Base-by-base conservation (phyloP, 2,329 filamentous ascomycete genomes). In the Fusarium oxysporum region DNA sequence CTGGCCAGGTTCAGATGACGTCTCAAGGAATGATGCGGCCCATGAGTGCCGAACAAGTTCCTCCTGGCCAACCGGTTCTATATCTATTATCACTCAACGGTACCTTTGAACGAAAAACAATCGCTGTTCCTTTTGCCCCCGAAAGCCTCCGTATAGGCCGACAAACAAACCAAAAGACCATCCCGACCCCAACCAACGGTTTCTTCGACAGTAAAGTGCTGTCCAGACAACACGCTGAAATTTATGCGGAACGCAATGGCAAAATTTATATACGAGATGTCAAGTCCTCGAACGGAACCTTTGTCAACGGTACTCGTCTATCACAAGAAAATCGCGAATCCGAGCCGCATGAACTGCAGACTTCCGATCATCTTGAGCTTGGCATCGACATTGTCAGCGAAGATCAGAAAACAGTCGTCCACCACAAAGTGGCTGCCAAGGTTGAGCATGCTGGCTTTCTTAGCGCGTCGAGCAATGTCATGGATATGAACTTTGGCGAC, bases 311-410 rank as follows among this genome's bases (percentile, higher is more conserved):
- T 25, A 90, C 92, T 61, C 91, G 96, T 35, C 83, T 99, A 67
- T 98, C 96, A 5, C 93, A 91, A 60, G 96, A 99, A 81, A 99
- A 98, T 78, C 91, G 95, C 76, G 96, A 99, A 82, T 98, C 96
- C 0, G 96, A 98, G 70, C 95, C 96, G 0, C 94, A 98, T 80
- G 96, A 98, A 80, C 85, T 99, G 38, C 92, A 95, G 78, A 95
- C 96, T 67, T 92, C 94, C 74, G 96, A 99, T 80, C 94, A 96
- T 71, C 86, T 99, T 59, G 96, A 99, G 80, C 88, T 99, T 40
- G 96, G 96, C 62, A 99, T 99, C 77, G 96, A 99, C 80, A 99
- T 99, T 79, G 96, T 99, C 57, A 97, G 94, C 82, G 96, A 99
- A 81, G 96, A 99, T 80, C 96, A 98, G 81, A 98, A 97, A 84